Evolutionary conservation across 192 early-diverging fungal genomes (phyloP).

Genomic region (Chytriomyces sp.): DNA sequence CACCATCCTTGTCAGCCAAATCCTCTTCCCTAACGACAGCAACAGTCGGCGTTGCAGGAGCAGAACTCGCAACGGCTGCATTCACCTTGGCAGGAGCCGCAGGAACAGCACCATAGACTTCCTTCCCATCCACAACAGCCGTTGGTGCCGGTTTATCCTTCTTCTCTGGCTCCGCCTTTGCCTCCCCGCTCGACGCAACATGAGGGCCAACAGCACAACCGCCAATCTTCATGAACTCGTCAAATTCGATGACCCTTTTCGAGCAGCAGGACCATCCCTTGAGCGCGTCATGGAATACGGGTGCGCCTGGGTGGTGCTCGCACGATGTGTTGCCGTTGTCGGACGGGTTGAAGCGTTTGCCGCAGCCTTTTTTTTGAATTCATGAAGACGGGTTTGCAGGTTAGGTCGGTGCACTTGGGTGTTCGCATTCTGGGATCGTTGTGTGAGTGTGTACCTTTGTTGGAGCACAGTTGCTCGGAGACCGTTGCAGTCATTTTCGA

Average conservation of each 20-base stretch:
- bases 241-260: slow-evolving; percentile 86
- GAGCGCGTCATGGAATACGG: slow-evolving; percentile 91
- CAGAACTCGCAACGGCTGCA: slow-evolving; percentile 32
- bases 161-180: neutral
- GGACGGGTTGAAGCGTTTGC: slow-evolving; percentile 77
- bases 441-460: too few relatives aligned
- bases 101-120: slow-evolving; percentile 44
- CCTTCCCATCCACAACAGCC: slow-evolving; percentile 45
- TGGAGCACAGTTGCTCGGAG: too few relatives aligned
- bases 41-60: slow-evolving; percentile 27
- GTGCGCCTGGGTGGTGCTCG: slow-evolving; percentile 85
- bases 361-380: slow-evolving; percentile 67
- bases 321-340: slow-evolving; percentile 80
- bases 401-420: too few relatives aligned
- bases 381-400: too few relatives aligned
- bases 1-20: slow-evolving; percentile 77
- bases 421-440: too few relatives aligned
- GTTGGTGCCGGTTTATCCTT: slow-evolving; percentile 32
- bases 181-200: slow-evolving; percentile 38
- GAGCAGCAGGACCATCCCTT: slow-evolving; percentile 93
- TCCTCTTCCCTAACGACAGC: slow-evolving; percentile 65
- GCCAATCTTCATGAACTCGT: slow-evolving; percentile 81
- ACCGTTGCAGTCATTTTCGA: too few relatives aligned
- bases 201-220: slow-evolving; percentile 85
- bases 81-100: slow-evolving; percentile 28